phyloP scores from a whole-genome alignment of 2,329 filamentous ascomycete species.

The Tolypocladium endophyticum region DNA sequence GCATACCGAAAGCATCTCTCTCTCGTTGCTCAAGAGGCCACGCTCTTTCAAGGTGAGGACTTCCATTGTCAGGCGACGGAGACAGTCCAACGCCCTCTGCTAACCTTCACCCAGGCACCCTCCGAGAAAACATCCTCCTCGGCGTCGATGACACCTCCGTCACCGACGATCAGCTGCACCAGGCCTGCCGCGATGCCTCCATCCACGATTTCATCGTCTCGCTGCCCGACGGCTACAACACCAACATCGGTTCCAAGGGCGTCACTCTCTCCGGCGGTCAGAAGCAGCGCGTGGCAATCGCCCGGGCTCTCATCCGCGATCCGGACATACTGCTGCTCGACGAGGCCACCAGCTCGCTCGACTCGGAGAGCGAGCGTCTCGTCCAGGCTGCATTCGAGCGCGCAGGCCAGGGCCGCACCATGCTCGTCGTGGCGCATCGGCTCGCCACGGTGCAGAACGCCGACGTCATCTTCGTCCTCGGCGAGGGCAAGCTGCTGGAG shows the following conservation, averaged over 20 bases:
- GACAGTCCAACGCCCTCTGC: neutral
- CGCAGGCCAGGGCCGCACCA: constrained; percentile 49
- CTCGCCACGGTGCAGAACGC: constrained; percentile 70
- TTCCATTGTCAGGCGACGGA: neutral
- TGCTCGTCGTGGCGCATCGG: constrained; percentile 68
- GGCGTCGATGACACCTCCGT: constrained; percentile 47
- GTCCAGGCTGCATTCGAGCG: constrained; percentile 59
- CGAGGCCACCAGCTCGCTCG: constrained; percentile 62
- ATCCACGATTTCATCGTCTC: constrained; percentile 62
- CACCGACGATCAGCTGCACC: constrained; percentile 39
- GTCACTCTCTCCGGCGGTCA: constrained; percentile 61
- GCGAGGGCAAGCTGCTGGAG: constrained; percentile 47
- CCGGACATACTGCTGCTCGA: constrained; percentile 59
- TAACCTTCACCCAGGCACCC: constrained; percentile 28
- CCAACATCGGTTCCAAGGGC: constrained; percentile 55
- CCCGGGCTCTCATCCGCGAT: constrained; percentile 55
- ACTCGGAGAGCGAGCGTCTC: constrained; percentile 51
- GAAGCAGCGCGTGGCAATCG: constrained; percentile 60
- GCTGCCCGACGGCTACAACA: constrained; percentile 58
- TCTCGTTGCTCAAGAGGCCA: constrained; percentile 65
- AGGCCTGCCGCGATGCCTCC: constrained; percentile 49
- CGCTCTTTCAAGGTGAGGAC: constrained; percentile 52
- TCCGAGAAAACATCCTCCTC: constrained; percentile 60
- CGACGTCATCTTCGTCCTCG: constrained; percentile 71
- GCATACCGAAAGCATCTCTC: constrained; percentile 55